Percentiles rank a stretch among this genome's conserved stretches.
Evolutionary conservation across 2,329 filamentous ascomycete genomes (phyloP).

Genomic region (Ophiostoma sp.): DNA sequence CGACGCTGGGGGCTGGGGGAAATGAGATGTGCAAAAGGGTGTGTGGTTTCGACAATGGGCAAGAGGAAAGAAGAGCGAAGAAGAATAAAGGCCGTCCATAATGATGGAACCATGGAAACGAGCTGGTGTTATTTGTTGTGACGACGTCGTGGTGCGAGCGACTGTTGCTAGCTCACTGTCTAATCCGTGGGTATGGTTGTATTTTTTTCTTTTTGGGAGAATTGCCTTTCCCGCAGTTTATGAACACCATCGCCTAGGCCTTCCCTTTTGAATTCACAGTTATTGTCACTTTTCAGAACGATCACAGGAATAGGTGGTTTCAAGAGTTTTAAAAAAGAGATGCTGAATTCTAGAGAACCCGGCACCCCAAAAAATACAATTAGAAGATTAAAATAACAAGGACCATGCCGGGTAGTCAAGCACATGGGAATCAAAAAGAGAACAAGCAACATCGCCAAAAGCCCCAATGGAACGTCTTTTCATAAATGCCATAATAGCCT

Average conservation of each 20-base stretch:
- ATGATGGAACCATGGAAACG: background rate
- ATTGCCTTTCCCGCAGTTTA: background rate
- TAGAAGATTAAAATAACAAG: conserved; percentile 43
- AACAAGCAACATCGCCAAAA: conserved; percentile 31
- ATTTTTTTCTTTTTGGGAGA: background rate
- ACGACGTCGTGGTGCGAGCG: background rate
- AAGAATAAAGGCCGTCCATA: background rate
- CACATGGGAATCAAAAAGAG: conserved; percentile 28
- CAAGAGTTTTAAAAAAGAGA: conserved; percentile 23
- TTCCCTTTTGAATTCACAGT: background rate
- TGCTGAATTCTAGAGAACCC: conserved; percentile 14
- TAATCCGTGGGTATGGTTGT: conserved; percentile 1
- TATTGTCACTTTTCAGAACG: background rate
- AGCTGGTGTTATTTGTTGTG: background rate
- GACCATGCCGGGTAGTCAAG: conserved; percentile 11
- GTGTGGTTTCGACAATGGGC: background rate
- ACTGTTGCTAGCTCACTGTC: background rate
- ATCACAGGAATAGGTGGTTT: conserved; percentile 11
- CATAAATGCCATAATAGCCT: conserved; percentile 35
- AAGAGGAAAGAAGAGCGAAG: background rate
- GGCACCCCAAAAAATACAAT: conserved; percentile 34
- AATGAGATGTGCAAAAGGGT: background rate
- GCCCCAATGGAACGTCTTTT: conserved; percentile 23
- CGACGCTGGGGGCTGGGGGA: background rate
- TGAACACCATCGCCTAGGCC: background rate